These are phyloP conservation scores for Metschnikowia reukaufii DNA, from an alignment of 805 yeast genomes.

Conservation along the genomic window DNA sequence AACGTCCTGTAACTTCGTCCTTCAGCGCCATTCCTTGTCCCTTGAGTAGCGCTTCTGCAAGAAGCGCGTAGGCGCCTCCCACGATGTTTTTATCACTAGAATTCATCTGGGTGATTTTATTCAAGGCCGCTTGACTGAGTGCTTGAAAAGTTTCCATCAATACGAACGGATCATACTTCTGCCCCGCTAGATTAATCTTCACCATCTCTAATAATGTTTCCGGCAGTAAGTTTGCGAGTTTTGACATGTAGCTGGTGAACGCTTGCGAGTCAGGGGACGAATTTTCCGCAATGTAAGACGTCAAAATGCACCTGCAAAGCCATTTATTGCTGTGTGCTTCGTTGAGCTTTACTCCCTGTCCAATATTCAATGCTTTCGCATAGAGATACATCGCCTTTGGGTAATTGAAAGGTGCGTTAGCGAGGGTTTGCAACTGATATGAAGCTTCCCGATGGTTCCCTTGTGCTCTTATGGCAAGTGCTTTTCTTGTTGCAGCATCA, in stretches of 20 bases:
- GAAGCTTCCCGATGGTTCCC: conserved; percentile 70
- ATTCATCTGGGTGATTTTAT: conserved; percentile 27
- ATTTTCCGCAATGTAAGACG: conserved; percentile 16
- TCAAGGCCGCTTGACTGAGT: conserved; percentile 25
- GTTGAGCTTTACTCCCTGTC: conserved; percentile 66
- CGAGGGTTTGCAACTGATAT: conserved; percentile 63
- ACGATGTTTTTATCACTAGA: conserved; percentile 42
- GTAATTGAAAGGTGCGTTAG: conserved; percentile 57
- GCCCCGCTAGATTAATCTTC: conserved; percentile 24
- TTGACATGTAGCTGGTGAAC: conserved; percentile 23
- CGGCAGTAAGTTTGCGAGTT: conserved; percentile 27
- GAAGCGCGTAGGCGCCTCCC: conserved; percentile 55
- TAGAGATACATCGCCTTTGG: conserved; percentile 63
- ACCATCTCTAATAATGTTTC: conserved; percentile 31
- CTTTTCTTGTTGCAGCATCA: conserved; percentile 41
- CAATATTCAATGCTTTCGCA: conserved; percentile 64
- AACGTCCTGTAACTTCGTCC: conserved; percentile 58
- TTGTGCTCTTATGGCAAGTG: conserved; percentile 49
- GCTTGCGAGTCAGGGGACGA: conserved; percentile 7
- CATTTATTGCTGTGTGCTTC: conserved; percentile 55
- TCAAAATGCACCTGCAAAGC: conserved; percentile 51
- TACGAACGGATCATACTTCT: conserved; percentile 27
- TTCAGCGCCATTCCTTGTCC: conserved; percentile 52
- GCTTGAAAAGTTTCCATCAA: conserved; percentile 27
- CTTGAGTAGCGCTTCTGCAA: conserved; percentile 56